Evolutionary conservation across 345 rosid species (phyloP).

Genomic region (Iberis pinnata): DNA sequence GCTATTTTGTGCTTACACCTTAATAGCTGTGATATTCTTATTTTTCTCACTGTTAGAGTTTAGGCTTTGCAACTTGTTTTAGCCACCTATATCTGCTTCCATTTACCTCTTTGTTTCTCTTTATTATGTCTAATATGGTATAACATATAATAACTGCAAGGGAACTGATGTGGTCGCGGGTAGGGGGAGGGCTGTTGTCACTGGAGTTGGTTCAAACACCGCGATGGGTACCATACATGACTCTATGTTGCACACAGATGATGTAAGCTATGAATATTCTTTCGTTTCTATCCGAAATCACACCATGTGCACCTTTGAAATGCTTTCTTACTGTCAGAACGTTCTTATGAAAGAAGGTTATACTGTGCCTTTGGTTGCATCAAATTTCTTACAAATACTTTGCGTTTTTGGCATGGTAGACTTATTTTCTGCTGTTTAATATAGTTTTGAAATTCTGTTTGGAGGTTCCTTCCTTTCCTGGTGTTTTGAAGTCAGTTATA

Average conservation of each 20-base stretch:
- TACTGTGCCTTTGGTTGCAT: slow-evolving; percentile 2
- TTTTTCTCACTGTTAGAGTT: slow-evolving; percentile 6
- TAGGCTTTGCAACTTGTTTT: slow-evolving; percentile 1
- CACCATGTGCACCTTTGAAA: slow-evolving; percentile 2
- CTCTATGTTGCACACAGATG: slow-evolving; percentile 88
- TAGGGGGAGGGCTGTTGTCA: slow-evolving; percentile 91
- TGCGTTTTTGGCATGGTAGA: not conserved
- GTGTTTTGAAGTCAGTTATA: slow-evolving; percentile 12
- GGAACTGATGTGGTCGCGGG: slow-evolving; percentile 93
- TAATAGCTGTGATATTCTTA: not conserved
- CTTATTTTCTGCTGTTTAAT: slow-evolving; percentile 13
- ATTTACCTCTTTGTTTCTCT: not conserved
- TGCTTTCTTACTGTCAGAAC: not conserved
- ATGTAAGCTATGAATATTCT: slow-evolving; percentile 45
- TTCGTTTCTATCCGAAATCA: slow-evolving; percentile 8
- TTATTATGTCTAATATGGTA: slow-evolving; percentile 6
- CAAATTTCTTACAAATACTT: slow-evolving; percentile 1
- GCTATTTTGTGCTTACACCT: slow-evolving; percentile 7
- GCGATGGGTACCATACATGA: slow-evolving; percentile 99
- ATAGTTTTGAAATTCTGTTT: not conserved
- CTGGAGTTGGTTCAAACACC: slow-evolving; percentile 90
- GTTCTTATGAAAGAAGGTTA: not conserved
- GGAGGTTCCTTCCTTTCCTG: slow-evolving; percentile 6
- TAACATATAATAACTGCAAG: slow-evolving; percentile 44
- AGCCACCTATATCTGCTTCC: not conserved